Conservation (phyloP, 805 yeast genomes). For the Metschnikowia dekortorum region DNA sequence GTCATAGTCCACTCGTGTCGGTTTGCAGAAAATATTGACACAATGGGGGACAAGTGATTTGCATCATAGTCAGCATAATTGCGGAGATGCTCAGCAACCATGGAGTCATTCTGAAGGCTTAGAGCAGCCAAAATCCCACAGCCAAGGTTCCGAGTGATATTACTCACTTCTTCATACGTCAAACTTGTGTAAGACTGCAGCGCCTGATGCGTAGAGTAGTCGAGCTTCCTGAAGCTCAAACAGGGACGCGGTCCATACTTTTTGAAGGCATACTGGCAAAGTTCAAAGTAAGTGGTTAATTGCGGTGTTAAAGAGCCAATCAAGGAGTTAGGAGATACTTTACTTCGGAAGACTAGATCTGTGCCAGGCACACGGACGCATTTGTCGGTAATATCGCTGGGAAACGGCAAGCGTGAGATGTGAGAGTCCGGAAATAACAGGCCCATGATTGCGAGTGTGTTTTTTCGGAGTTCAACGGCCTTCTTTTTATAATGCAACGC, state of each 20-base stretch:
- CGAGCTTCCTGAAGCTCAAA: conserved; percentile 35
- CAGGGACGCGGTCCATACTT: conserved; percentile 26
- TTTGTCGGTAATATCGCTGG: background rate
- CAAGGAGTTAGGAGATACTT: conserved; percentile 9
- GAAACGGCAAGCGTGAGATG: conserved; percentile 5
- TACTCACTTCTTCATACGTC: conserved; percentile 39
- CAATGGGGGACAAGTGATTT: conserved; percentile 12
- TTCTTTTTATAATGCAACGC: background rate
- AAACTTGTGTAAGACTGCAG: conserved; percentile 39
- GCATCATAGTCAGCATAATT: conserved; percentile 1
- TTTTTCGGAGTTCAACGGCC: background rate
- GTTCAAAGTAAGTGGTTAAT: conserved; percentile 34
- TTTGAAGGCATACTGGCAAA: conserved; percentile 25
- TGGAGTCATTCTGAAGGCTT: conserved; percentile 17
- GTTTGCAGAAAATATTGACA: conserved; percentile 21
- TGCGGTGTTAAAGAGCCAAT: conserved; percentile 19
- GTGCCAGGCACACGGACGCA: conserved; percentile 1
- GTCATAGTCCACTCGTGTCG: conserved; percentile 32
- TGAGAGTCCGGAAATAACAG: conserved; percentile 6
- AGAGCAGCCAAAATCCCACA: conserved; percentile 45
- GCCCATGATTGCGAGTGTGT: conserved; percentile 5
- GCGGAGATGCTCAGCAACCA: conserved; percentile 22
- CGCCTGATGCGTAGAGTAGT: conserved; percentile 25
- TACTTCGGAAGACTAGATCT: conserved; percentile 11
- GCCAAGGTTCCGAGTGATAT: conserved; percentile 47